Conservation (phyloP, 2,329 filamentous ascomycete genomes). For the Curvularia verruculosa region DNA sequence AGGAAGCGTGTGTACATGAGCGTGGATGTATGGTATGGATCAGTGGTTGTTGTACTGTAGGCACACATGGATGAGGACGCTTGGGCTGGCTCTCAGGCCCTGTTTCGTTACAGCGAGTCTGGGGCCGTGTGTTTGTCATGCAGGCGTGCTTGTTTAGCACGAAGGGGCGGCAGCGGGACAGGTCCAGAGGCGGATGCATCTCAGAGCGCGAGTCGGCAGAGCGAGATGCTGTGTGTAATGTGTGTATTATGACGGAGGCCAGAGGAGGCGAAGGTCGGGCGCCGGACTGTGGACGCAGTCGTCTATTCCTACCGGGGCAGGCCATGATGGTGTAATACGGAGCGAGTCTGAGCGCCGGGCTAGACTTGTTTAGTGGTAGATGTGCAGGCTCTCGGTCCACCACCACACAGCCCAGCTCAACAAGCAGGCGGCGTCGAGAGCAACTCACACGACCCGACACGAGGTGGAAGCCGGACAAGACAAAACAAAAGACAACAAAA, state of each 20-base stretch:
- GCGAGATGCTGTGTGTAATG: no score
- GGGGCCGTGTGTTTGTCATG: conserved; percentile 11
- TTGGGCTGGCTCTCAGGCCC: background rate
- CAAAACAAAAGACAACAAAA: background rate
- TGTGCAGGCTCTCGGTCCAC: conserved; percentile 16
- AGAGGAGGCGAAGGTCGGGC: background rate
- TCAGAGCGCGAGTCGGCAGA: no score
- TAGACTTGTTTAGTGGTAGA: conserved; percentile 19
- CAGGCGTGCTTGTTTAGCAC: conserved; percentile 11
- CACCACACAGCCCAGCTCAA: conserved; percentile 17
- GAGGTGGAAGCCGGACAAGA: background rate
- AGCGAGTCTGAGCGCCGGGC: conserved; percentile 6
- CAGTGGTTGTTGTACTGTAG: background rate
- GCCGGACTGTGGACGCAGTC: background rate
- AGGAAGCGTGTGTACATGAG: background rate
- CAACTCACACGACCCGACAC: background rate
- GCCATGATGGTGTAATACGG: conserved; percentile 26
- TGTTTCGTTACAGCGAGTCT: conserved; percentile 8
- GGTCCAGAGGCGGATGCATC: no score
- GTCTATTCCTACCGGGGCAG: conserved; percentile 14
- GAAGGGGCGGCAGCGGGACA: no score
- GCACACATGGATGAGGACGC: background rate
- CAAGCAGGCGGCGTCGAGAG: conserved; percentile 9
- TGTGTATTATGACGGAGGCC: background rate
- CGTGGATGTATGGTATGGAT: background rate